Conservation (phyloP, 495 filamentous ascomycete species). For the Penicillium odoratum region DNA sequence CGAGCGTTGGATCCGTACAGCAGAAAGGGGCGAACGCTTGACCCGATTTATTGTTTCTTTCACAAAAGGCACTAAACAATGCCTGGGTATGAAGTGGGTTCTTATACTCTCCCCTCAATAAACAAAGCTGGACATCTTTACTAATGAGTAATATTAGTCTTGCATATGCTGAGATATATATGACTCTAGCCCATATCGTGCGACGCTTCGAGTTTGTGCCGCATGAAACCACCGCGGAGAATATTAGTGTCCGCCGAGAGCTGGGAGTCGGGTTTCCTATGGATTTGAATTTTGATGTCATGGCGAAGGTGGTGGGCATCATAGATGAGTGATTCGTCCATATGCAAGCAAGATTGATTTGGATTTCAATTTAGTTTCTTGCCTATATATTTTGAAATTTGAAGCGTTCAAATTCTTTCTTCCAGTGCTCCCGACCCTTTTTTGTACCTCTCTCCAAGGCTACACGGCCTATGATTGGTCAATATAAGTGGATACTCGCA, state of each 20-base stretch:
- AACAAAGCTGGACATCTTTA: background rate
- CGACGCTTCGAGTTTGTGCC: slow-evolving; percentile 6
- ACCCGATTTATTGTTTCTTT: slow-evolving; percentile 7
- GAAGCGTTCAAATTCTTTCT: too few species aligned
- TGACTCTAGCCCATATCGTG: slow-evolving; percentile 6
- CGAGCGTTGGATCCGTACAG: slow-evolving; percentile 10
- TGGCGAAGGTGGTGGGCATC: slow-evolving; percentile 19
- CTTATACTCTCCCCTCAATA: background rate
- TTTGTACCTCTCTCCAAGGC: too few species aligned
- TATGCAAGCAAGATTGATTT: too few species aligned
- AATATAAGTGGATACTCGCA: too few species aligned
- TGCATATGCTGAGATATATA: slow-evolving; percentile 8
- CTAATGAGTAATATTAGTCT: slow-evolving; percentile 25
- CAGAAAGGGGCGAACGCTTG: background rate
- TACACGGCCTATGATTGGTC: too few species aligned
- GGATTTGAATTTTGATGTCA: slow-evolving; percentile 18
- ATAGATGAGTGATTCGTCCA: slow-evolving; percentile 11
- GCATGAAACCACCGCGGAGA: slow-evolving; percentile 18
- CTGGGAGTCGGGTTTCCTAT: slow-evolving; percentile 21
- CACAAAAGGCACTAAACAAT: slow-evolving; percentile 7
- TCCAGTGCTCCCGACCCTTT: too few species aligned
- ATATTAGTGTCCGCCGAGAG: slow-evolving; percentile 32
- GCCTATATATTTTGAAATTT: too few species aligned
- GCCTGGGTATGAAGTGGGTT: slow-evolving; percentile 12
- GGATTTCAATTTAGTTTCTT: too few species aligned